A percentile compares a stretch with the other conserved stretches of the same genome.
phyloP scores from a whole-genome alignment of 2,329 filamentous ascomycete species.

The Sclerotinia nivalis region DNA sequence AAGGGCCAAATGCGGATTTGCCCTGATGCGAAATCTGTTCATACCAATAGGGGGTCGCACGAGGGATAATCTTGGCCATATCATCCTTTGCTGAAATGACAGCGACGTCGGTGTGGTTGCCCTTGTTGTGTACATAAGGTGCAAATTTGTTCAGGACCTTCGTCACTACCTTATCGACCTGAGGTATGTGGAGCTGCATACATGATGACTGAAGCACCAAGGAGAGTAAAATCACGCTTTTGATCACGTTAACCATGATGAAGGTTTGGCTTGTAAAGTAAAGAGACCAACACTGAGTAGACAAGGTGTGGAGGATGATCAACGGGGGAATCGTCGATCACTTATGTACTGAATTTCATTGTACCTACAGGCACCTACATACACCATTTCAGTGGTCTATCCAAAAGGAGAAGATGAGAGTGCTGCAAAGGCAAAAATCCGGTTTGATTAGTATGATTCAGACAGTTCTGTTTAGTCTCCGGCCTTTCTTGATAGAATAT shows the following conservation, averaged over 20 bases:
- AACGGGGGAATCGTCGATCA: neutral
- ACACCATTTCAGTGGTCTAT: neutral
- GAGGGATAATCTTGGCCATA: slow-evolving; percentile 18
- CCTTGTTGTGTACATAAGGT: slow-evolving; percentile 21
- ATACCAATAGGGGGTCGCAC: slow-evolving; percentile 30
- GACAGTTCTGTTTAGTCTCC: neutral
- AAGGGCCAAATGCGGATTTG: slow-evolving; percentile 28
- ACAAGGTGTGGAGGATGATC: neutral
- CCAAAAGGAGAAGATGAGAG: neutral
- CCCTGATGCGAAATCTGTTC: slow-evolving; percentile 30
- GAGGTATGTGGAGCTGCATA: slow-evolving; percentile 20
- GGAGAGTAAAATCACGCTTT: slow-evolving; percentile 5
- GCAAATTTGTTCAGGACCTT: slow-evolving; percentile 21
- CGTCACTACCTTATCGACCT: slow-evolving; percentile 18
- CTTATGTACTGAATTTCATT: slow-evolving; percentile 1
- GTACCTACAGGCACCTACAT: neutral
- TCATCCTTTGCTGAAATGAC: slow-evolving; percentile 17
- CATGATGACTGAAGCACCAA: slow-evolving; percentile 22
- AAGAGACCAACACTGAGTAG: neutral
- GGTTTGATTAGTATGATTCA: neutral
- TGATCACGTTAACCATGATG: slow-evolving; percentile 20
- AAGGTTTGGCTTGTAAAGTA: neutral
- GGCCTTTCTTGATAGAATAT: neutral
- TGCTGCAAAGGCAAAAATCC: neutral
- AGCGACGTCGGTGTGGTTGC: neutral